A percentile compares a stretch with the other conserved stretches of the same genome.
Evolutionary conservation across 345 rosid species (phyloP).

Genomic region (Raphanus raphanistrum): DNA sequence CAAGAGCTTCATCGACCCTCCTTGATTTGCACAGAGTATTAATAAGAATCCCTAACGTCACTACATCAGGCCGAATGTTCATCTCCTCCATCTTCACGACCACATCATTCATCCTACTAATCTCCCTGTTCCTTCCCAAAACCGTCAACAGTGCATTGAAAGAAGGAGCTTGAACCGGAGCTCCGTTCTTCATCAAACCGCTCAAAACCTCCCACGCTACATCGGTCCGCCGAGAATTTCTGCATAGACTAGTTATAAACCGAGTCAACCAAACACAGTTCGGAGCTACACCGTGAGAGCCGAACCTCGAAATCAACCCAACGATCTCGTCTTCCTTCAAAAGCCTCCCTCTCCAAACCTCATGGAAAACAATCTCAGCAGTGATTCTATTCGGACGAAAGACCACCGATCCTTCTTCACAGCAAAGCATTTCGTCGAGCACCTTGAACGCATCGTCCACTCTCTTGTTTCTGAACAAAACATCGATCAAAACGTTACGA

Average conservation of each 20-base stretch:
- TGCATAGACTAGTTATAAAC: slow-evolving; percentile 50
- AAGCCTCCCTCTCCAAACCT: slow-evolving; percentile 37
- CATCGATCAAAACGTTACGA: slow-evolving; percentile 45
- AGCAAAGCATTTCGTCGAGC: slow-evolving; percentile 87
- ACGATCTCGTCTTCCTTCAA: slow-evolving; percentile 44
- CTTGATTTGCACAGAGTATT: slow-evolving; percentile 60
- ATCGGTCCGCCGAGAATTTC: slow-evolving; percentile 28
- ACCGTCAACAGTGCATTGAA: slow-evolving; percentile 64
- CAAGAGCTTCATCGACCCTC: slow-evolving; percentile 62
- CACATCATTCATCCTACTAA: slow-evolving; percentile 54
- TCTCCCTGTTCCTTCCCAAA: slow-evolving; percentile 47
- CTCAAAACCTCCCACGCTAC: slow-evolving; percentile 51
- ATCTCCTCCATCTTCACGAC: slow-evolving; percentile 57
- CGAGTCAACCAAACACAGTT: slow-evolving; percentile 39
- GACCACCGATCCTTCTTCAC: slow-evolving; percentile 31
- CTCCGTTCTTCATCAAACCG: slow-evolving; percentile 46
- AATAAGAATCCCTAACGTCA: slow-evolving; percentile 67
- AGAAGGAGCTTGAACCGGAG: slow-evolving; percentile 38
- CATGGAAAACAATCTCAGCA: slow-evolving; percentile 48
- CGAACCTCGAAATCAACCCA: slow-evolving; percentile 49
- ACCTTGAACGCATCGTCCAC: slow-evolving; percentile 58
- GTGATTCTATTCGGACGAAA: slow-evolving; percentile 50
- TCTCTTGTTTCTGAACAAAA: slow-evolving; percentile 41
- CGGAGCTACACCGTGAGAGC: slow-evolving; percentile 52
- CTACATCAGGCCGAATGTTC: slow-evolving; percentile 50